These are phyloP conservation scores for Klebsormidium nitens DNA, from an alignment of 139 green algal genomes.

Conservation along the genomic window DNA sequence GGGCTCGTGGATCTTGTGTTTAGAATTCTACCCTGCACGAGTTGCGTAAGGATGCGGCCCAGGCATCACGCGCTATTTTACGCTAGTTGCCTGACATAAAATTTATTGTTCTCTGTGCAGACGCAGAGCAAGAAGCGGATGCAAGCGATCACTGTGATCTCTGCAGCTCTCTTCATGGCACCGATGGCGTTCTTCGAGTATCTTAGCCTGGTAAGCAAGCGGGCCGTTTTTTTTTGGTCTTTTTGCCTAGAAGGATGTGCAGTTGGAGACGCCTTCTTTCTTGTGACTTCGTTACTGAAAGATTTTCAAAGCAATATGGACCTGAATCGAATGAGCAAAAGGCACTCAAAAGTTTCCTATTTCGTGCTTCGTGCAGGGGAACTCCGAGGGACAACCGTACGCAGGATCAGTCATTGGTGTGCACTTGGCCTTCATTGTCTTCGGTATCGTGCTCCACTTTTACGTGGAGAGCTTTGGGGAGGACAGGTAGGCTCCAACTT, in stretches of 20 bases:
- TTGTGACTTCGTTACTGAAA: not conserved
- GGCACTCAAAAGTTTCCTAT: not conserved
- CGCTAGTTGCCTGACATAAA: no score
- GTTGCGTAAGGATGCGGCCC: no score
- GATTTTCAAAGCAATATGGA: not conserved
- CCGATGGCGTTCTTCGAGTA: conserved; percentile 18
- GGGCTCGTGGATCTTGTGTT: no score
- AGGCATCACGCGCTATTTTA: no score
- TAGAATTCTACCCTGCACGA: no score
- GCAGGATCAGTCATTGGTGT: not conserved
- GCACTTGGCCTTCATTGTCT: conserved; percentile 19
- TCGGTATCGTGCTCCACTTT: conserved; percentile 21
- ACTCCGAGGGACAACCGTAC: not conserved
- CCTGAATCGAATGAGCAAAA: not conserved
- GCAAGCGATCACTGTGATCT: conserved; percentile 19
- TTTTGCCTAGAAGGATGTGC: not conserved
- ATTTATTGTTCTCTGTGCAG: conserved; percentile 14
- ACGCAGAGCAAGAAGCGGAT: conserved; percentile 20
- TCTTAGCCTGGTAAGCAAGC: conserved; percentile 8
- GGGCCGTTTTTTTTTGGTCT: not conserved
- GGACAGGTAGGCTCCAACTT: conserved; percentile 7
- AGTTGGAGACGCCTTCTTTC: not conserved
- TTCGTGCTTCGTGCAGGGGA: conserved; percentile 1
- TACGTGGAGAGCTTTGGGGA: conserved; percentile 23
- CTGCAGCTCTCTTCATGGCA: conserved; percentile 12